Conservation (phyloP, 2,329 filamentous ascomycete species). For the Rhinocladiella mackenziei region DNA sequence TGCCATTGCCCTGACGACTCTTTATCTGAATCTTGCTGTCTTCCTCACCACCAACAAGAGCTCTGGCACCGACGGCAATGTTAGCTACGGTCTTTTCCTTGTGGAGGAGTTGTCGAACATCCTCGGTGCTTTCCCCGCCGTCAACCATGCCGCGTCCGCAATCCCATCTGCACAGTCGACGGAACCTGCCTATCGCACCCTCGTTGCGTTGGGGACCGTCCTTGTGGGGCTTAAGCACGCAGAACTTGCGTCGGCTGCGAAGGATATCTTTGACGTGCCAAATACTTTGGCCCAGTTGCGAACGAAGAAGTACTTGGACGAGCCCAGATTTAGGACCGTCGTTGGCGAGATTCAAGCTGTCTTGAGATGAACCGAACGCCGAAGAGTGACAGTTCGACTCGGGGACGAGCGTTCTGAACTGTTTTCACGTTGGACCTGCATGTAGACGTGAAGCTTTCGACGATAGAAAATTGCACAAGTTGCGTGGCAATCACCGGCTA, state of each 20-base stretch:
- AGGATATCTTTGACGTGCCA: slow-evolving; percentile 54
- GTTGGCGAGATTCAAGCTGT: slow-evolving; percentile 53
- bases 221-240: slow-evolving; percentile 53
- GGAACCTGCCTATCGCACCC: slow-evolving; percentile 75
- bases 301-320: slow-evolving; percentile 49
- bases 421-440: no score
- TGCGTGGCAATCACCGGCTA: background rate
- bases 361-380: slow-evolving; percentile 10
- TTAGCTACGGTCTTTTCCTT: slow-evolving; percentile 47
- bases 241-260: slow-evolving; percentile 56
- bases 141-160: slow-evolving; percentile 22
- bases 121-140: slow-evolving; percentile 39
- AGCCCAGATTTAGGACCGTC: slow-evolving; percentile 58
- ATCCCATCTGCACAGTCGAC: slow-evolving; percentile 62
- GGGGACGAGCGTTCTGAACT: no score
- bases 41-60: slow-evolving; percentile 54
- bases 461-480: no score
- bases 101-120: slow-evolving; percentile 61
- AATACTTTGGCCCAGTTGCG: slow-evolving; percentile 47
- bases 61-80: slow-evolving; percentile 39
- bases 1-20: slow-evolving; percentile 73
- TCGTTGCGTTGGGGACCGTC: slow-evolving; percentile 80
- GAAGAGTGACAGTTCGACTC: no score
- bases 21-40: slow-evolving; percentile 80
- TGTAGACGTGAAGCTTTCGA: no score